Base-by-base conservation (phyloP, 208 protist genomes). In the Trypanosoma boissoni region DNA sequence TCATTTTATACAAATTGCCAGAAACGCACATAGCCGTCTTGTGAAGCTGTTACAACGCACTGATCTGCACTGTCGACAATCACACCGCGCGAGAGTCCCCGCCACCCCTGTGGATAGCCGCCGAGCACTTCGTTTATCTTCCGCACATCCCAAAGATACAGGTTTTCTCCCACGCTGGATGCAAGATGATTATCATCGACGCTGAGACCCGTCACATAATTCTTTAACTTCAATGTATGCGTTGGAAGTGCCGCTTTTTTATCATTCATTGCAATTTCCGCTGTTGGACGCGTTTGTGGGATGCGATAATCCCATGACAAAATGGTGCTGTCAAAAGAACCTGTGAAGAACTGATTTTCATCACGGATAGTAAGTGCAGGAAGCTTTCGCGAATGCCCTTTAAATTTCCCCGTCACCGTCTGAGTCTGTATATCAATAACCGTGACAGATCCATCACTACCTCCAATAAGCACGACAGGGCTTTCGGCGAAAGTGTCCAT, bases 71-170 rank as follows among this genome's bases (percentile, higher is more conserved):
- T 80, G 41, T 79, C 48, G 23, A 94, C 66, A 45, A 74, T 69
- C 31, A 94, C 70, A 18, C 83, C 87, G 5, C 87, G 77, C n/a
- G 87, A 85, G 23, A 94, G 72, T 1, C 83, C 87, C 53, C 80
- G 70, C 86, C 86, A 93, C 14, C 70, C 86, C 32, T 93, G 79
- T 49, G 78, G 78, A 54, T 82, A 88, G 9, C 80, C 87, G 12
- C 83, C 87, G 3, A 94, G 68, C 32, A 91, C 83, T 16, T 70
- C 76, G 53, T 73, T 71, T 28, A 91, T 68, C 50, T 88, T 88
- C 0, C 87, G 78, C 26, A 91, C 69, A 59, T 94, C 87, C 81
- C 83, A 91, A 57, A 90, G 42, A 64, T 89, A 91, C 58, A 94
- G 59, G 36, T 88, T 91, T 60, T 91, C 79, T 28, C 87, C 87